Conservation (phyloP, 768 basidiomycete species). For the Galerina sulciceps region DNA sequence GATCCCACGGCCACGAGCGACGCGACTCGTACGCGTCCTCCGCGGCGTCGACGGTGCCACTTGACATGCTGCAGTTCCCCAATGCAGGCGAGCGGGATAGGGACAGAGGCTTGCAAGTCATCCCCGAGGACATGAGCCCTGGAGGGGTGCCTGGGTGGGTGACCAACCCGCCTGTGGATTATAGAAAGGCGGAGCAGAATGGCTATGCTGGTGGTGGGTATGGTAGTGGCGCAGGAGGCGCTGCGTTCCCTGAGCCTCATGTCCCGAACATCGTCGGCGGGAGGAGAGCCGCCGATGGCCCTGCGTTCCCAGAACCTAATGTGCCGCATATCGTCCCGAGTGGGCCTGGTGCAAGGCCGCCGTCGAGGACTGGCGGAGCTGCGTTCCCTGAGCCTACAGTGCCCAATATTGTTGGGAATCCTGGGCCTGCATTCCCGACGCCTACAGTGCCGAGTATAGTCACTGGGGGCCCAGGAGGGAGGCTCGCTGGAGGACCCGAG, state of each 20-base stretch:
- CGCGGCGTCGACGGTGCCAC: slow-evolving; percentile 10
- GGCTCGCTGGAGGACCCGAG: not conserved
- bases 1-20: not conserved
- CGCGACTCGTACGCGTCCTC: slow-evolving; percentile 20
- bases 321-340: slow-evolving; percentile 1
- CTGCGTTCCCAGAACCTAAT: slow-evolving; percentile 2
- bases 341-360: not conserved
- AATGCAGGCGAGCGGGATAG: not conserved
- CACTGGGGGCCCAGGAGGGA: not conserved
- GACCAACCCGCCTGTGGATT: slow-evolving; percentile 10
- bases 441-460: not conserved
- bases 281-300: not conserved
- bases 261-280: slow-evolving; percentile 4
- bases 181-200: not conserved
- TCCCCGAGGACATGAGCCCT: slow-evolving; percentile 17
- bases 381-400: not conserved
- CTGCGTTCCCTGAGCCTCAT: not conserved
- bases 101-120: slow-evolving; percentile 16
- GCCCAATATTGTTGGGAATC: not conserved
- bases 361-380: not conserved
- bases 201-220: too few species aligned
- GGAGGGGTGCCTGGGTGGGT: slow-evolving; percentile 1
- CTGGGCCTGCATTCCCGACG: not conserved
- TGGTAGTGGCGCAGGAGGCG: not conserved
- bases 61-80: slow-evolving; percentile 22